Conservation (phyloP, 139 green algal species). For the Trebouxia sp. region DNA sequence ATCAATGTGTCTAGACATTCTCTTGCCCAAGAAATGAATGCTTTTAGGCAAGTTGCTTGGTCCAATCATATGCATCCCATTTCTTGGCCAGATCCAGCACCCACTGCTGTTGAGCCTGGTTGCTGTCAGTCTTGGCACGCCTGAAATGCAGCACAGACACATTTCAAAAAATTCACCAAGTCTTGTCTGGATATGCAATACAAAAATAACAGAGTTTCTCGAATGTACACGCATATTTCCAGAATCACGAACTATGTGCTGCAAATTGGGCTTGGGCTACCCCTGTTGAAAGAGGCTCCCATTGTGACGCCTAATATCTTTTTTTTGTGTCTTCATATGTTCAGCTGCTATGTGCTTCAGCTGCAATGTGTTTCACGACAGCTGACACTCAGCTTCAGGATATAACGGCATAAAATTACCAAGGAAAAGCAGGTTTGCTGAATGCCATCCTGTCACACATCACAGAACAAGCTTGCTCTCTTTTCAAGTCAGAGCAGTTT, state of each 20-base stretch:
- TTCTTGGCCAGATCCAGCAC: constrained; percentile 73
- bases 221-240: neutral
- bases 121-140: constrained; percentile 39
- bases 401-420: too few relatives aligned
- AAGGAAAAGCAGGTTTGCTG: too few relatives aligned
- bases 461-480: too few relatives aligned
- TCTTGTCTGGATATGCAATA: neutral
- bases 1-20: too few relatives aligned
- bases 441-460: too few relatives aligned
- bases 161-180: neutral
- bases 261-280: neutral
- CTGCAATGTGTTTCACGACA: too few relatives aligned
- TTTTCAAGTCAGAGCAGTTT: too few relatives aligned
- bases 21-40: neutral
- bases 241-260: neutral
- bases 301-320: too few relatives aligned
- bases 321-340: too few relatives aligned
- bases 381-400: too few relatives aligned
- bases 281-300: neutral
- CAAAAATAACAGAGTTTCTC: neutral
- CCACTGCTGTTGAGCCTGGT: constrained; percentile 57
- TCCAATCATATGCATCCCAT: constrained; percentile 90
- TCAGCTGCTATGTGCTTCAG: too few relatives aligned
- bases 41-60: constrained; percentile 46
- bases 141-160: too few relatives aligned